These are phyloP conservation scores for Aspergillus caelatus DNA, from an alignment of 2,329 filamentous ascomycete species.

Conservation along the genomic window DNA sequence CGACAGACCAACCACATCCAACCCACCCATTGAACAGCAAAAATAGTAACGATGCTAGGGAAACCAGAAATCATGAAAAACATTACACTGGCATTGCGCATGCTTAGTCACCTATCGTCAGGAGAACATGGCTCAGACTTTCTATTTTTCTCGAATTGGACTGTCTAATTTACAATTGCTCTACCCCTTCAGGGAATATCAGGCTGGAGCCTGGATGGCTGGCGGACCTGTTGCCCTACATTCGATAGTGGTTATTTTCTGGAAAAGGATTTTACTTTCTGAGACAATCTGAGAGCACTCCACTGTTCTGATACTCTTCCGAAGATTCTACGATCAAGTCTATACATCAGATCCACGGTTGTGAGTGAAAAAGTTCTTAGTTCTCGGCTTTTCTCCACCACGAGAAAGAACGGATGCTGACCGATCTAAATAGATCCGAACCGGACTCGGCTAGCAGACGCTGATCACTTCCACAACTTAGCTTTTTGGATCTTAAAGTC, in stretches of 20 bases:
- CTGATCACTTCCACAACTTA: background rate
- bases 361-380: too few species aligned
- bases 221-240: background rate
- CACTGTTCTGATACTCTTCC: background rate
- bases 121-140: background rate
- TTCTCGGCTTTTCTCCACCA: background rate
- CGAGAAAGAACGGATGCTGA: slow-evolving; percentile 3
- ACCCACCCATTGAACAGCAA: background rate
- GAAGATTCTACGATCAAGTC: background rate
- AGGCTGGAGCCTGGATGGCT: background rate
- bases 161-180: background rate
- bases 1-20: background rate
- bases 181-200: background rate
- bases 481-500: background rate
- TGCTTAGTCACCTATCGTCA: background rate
- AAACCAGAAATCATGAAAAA: background rate
- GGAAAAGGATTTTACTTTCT: background rate
- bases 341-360: background rate
- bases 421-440: background rate
- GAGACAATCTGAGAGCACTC: background rate
- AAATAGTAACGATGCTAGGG: background rate
- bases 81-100: background rate
- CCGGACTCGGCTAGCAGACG: slow-evolving; percentile 1
- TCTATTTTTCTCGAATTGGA: too few species aligned
- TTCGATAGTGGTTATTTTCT: background rate